phyloP scores from a whole-genome alignment of 2,329 filamentous ascomycete species.

The Aspergillus eucalypticola region DNA sequence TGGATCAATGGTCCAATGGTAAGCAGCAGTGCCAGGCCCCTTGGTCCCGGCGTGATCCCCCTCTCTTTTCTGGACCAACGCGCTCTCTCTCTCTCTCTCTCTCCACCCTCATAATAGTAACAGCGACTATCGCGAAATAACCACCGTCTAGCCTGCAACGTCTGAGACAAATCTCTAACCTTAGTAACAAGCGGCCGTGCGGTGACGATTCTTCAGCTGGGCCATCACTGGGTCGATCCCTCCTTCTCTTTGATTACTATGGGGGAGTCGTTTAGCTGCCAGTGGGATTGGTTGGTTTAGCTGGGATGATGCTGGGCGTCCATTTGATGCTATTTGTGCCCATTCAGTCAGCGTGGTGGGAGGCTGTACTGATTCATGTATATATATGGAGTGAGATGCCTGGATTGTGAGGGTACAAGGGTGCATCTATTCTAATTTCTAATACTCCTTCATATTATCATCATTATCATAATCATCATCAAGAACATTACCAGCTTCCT shows the following conservation, averaged over 20 bases:
- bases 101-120: constrained; percentile 13
- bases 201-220: constrained; percentile 20
- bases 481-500: no score
- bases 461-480: no score
- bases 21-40: background rate
- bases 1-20: constrained; percentile 2
- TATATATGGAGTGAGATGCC: background rate
- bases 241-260: constrained; percentile 23
- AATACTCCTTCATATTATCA: no score
- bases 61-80: background rate
- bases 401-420: background rate
- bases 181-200: constrained; percentile 21
- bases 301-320: background rate
- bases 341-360: background rate
- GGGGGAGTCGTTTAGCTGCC: background rate
- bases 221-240: constrained; percentile 19
- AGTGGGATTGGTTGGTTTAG: background rate
- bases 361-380: background rate
- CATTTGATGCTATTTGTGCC: background rate
- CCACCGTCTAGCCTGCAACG: constrained; percentile 10
- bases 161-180: constrained; percentile 28
- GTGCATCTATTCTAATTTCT: background rate
- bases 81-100: background rate
- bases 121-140: constrained; percentile 12
- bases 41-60: constrained; percentile 2